phyloP scores from a whole-genome alignment of 2,329 filamentous ascomycete species.

The Coniochaeta prunicola region DNA sequence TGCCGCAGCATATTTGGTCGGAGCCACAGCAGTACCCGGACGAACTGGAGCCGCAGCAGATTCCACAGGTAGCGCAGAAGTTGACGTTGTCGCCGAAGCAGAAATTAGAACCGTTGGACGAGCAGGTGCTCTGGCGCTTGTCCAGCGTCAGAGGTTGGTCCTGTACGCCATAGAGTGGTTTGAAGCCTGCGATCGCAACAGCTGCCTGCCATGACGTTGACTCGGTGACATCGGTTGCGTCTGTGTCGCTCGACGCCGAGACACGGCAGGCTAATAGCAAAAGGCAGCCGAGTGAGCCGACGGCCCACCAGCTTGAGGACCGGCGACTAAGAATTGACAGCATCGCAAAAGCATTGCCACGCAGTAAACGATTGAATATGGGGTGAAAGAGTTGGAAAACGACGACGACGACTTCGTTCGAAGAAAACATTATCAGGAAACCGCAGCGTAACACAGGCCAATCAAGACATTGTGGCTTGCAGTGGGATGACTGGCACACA shows the following conservation, averaged over 20 bases:
- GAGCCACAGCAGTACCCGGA: constrained; percentile 16
- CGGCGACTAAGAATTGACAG: background rate
- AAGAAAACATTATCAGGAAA: background rate
- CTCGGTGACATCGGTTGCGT: background rate
- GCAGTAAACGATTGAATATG: background rate
- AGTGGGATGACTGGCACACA: background rate
- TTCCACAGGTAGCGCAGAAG: constrained; percentile 20
- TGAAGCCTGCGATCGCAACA: constrained; percentile 8
- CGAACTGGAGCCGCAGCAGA: constrained; percentile 17
- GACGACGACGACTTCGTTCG: background rate
- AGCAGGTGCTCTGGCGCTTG: constrained; percentile 15
- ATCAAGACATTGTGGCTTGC: background rate
- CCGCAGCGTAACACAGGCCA: background rate
- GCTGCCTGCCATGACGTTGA: constrained; percentile 9
- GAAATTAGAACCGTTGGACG: constrained; percentile 24
- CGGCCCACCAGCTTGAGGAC: background rate
- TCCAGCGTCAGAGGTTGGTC: constrained; percentile 9
- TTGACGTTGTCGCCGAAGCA: constrained; percentile 20
- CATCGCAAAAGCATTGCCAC: background rate
- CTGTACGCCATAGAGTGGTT: constrained; percentile 11
- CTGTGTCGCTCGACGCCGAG: background rate
- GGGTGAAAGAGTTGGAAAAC: background rate
- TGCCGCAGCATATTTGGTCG: constrained; percentile 20
- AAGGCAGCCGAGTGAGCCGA: background rate
- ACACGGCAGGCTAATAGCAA: background rate